Percentiles rank a stretch among this genome's conserved stretches.
Conservation (phyloP, 1,284 basidiomycete genomes). For the Rhizoctonia solani region DNA sequence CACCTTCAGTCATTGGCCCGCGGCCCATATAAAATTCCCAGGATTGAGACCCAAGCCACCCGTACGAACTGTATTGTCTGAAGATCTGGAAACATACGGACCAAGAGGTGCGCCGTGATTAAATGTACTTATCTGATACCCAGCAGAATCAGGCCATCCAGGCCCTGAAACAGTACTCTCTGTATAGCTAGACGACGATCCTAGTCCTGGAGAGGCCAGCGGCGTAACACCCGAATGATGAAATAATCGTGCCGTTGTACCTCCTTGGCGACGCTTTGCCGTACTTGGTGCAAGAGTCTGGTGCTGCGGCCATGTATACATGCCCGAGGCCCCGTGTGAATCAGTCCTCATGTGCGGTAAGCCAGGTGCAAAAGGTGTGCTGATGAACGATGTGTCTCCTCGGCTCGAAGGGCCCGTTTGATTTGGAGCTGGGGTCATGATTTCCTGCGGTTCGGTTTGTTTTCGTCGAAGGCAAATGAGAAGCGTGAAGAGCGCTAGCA, state of each 20-base stretch:
- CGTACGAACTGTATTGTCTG: background rate
- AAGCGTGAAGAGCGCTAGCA: conserved; percentile 4
- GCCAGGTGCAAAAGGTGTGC: background rate
- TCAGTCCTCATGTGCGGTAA: background rate
- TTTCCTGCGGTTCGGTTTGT: background rate
- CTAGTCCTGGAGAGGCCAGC: conserved; percentile 18
- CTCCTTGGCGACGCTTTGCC: too few species aligned
- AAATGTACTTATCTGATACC: background rate
- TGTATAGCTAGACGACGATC: conserved; percentile 1
- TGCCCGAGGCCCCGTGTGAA: background rate
- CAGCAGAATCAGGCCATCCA: conserved; percentile 2
- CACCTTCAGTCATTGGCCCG: too few species aligned
- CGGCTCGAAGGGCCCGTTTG: background rate
- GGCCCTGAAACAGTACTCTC: background rate
- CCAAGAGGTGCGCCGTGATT: too few species aligned
- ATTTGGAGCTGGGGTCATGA: background rate
- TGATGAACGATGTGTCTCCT: background rate
- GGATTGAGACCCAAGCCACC: too few species aligned
- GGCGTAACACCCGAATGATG: conserved; percentile 14
- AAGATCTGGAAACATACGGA: background rate
- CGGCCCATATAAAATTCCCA: too few species aligned
- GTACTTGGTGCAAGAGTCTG: background rate
- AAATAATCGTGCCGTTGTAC: too few species aligned
- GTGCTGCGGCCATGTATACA: conserved; percentile 17
- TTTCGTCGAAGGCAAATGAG: conserved; percentile 6